Base-by-base conservation (phyloP, 1,284 basidiomycete genomes). In the Leccinum fallax region DNA sequence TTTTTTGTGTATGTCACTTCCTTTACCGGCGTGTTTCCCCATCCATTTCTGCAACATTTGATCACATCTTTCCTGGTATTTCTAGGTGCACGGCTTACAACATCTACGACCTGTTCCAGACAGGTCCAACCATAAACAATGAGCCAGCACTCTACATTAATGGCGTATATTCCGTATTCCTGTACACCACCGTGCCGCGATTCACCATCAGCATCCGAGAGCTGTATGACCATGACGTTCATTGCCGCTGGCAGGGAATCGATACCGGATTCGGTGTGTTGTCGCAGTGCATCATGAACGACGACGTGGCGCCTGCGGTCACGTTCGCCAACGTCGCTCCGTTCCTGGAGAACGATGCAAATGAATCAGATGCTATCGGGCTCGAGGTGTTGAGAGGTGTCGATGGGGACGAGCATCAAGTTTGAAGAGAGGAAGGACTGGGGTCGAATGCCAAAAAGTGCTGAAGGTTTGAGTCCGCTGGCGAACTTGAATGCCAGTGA, bases 161-260 rank as follows among this genome's bases (percentile, higher is more conserved):
- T 9, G 51, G 28, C 0, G 16, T 26, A n/a, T 30, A 30, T 11
- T 52, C 51, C 26, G 28, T 52, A 0, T 52, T 30, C 16, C 19
- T 53, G n/a, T 34, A 53, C n/a, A 21, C 36, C 16, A 5, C 2
- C 9, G 24, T 55, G 4, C 54, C 54, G 11, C 34, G 54, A 38
- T n/a, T 55, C 24, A 55, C 40, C 26, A 40, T 55, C 54, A 55
- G 26, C 36, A 55, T 55, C 7, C 54, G 54, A 55, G 54, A 55
- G 24, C 36, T 55, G 16, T 28, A 55, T 19, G 38, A 43, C 34
- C 0, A n/a, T 28, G n/a, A 28, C 8, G 0, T 28, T 24, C 54
- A 26, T 26, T 21, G 21, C 21, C 53, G 21, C 15, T 24, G 34
- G 21, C n/a, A 26, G 9, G 53, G 53, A 21, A n/a, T 55, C 13